A percentile compares a stretch with the other conserved stretches of the same genome.
Evolutionary conservation across 2,329 filamentous ascomycete species (phyloP).

Genomic region (Bipolaris cookei): DNA sequence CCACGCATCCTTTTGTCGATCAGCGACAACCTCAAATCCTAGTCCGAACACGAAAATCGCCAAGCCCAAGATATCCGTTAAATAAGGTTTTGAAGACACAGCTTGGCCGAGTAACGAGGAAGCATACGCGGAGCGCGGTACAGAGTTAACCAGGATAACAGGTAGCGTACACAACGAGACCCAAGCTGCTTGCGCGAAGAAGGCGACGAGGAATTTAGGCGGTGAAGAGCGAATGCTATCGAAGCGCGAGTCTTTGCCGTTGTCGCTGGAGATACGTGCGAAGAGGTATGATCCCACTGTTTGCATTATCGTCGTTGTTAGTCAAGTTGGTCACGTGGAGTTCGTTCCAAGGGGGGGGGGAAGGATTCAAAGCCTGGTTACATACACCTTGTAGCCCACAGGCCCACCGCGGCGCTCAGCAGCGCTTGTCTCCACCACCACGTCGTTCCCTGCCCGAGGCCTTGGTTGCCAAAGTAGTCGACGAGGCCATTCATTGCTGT

Average conservation of each 20-base stretch:
- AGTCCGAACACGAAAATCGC: constrained; percentile 66
- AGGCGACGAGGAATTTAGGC: constrained; percentile 61
- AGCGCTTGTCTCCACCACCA: constrained; percentile 68
- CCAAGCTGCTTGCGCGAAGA: constrained; percentile 70
- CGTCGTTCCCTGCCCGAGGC: constrained; percentile 30
- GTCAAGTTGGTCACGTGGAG: background rate
- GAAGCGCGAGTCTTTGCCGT: constrained; percentile 67
- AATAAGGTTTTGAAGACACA: constrained; percentile 48
- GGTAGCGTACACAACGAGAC: constrained; percentile 71
- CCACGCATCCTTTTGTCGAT: constrained; percentile 70
- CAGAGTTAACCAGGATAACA: constrained; percentile 67
- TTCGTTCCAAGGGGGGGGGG: too few species aligned
- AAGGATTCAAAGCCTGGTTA: too few species aligned
- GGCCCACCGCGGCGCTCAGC: constrained; percentile 60
- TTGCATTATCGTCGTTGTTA: background rate
- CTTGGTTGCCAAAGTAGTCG: constrained; percentile 38
- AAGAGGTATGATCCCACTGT: constrained; percentile 70
- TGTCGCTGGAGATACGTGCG: constrained; percentile 60
- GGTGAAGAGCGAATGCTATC: constrained; percentile 60
- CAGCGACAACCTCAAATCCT: constrained; percentile 66
- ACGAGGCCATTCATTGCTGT: constrained; percentile 46
- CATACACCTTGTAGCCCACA: constrained; percentile 68
- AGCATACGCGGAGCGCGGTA: constrained; percentile 60
- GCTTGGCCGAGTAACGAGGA: constrained; percentile 54
- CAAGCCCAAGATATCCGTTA: constrained; percentile 64